Evolutionary conservation across 1,139 yeast genomes (phyloP).

Genomic region (Saccharomycopsis hybrid): DNA sequence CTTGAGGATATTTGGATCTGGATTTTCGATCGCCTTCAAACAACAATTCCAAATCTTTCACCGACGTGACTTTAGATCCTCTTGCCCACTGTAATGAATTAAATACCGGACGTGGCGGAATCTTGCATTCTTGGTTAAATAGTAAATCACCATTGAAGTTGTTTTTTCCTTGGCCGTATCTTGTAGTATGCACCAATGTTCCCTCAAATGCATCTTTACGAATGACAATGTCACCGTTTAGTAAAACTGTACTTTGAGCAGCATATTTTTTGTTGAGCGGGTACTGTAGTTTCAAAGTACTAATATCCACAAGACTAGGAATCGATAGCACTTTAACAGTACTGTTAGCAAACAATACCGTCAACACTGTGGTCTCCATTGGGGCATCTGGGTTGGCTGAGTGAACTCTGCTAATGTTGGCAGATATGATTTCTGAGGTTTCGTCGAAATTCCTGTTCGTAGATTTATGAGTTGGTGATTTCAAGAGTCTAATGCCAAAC

Average conservation of each 20-base stretch:
- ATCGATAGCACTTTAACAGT: slow-evolving; percentile 40
- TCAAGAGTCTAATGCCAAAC: slow-evolving; percentile 40
- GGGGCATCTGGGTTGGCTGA: slow-evolving; percentile 25
- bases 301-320: slow-evolving; percentile 49
- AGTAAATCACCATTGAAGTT: slow-evolving; percentile 33
- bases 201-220: slow-evolving; percentile 56
- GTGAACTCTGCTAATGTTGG: slow-evolving; percentile 46
- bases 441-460: slow-evolving; percentile 48
- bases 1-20: slow-evolving; percentile 42
- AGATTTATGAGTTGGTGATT: slow-evolving; percentile 31
- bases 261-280: slow-evolving; percentile 34
- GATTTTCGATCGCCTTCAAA: slow-evolving; percentile 59
- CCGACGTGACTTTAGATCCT: slow-evolving; percentile 56
- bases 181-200: slow-evolving; percentile 42
- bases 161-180: slow-evolving; percentile 29
- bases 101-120: slow-evolving; percentile 77
- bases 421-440: slow-evolving; percentile 43
- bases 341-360: slow-evolving; percentile 37
- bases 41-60: slow-evolving; percentile 51
- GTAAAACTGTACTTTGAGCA: slow-evolving; percentile 43
- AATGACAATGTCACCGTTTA: slow-evolving; percentile 68
- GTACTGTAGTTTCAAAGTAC: slow-evolving; percentile 36
- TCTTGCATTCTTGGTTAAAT: slow-evolving; percentile 52
- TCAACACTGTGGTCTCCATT: slow-evolving; percentile 33
- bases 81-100: slow-evolving; percentile 84